A percentile compares a stretch with the other conserved stretches of the same genome.
phyloP scores from a whole-genome alignment of 2,329 filamentous ascomycete species.

The Beauveria pseudobassiana region DNA sequence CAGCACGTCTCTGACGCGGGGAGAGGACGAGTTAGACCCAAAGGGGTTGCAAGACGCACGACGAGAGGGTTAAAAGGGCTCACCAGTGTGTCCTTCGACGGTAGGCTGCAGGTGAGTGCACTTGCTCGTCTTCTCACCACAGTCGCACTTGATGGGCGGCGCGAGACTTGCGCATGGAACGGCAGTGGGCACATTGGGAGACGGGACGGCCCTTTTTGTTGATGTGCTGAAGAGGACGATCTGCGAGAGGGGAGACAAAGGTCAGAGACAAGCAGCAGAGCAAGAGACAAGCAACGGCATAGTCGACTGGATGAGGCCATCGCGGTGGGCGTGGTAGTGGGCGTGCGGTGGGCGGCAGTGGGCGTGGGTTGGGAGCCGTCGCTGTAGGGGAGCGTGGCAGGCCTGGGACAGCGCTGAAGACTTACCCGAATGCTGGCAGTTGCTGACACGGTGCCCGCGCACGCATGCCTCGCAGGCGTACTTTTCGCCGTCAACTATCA shows the following conservation, averaged over 20 bases:
- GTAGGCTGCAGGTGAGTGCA: constrained; percentile 53
- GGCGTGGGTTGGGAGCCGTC: constrained; percentile 1
- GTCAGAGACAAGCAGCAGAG: background rate
- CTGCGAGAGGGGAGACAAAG: constrained; percentile 36
- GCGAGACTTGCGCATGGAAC: constrained; percentile 90
- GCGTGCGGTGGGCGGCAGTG: background rate
- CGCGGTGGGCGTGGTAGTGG: background rate
- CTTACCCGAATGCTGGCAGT: constrained; percentile 92
- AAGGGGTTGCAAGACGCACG: background rate
- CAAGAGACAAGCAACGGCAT: background rate
- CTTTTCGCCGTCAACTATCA: constrained; percentile 93
- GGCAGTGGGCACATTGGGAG: constrained; percentile 96
- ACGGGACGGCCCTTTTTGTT: constrained; percentile 97
- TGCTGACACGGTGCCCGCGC: constrained; percentile 96
- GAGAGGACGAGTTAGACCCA: constrained; percentile 12
- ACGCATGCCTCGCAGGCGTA: constrained; percentile 98
- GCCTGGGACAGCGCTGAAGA: constrained; percentile 19
- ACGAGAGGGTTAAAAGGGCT: constrained; percentile 22
- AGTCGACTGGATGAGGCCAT: background rate
- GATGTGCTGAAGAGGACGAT: constrained; percentile 87
- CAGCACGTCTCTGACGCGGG: constrained; percentile 53
- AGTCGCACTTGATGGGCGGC: constrained; percentile 94
- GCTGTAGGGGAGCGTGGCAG: background rate
- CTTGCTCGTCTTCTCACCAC: constrained; percentile 81
- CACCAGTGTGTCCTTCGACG: constrained; percentile 52